Conservation (phyloP, 495 filamentous ascomycete genomes). For the Venustampulla echinocandica region DNA sequence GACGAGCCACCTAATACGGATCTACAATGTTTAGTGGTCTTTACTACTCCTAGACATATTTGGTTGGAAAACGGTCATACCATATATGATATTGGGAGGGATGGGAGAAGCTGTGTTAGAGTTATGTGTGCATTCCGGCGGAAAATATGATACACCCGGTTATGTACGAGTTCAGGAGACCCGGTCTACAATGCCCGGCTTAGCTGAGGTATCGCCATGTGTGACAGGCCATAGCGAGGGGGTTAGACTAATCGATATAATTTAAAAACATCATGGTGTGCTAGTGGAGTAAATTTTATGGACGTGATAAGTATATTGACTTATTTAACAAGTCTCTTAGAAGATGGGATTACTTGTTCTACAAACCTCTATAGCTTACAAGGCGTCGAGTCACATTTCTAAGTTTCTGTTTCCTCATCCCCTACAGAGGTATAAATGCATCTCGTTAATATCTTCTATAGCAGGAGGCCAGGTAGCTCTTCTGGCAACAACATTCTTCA, state of each 20-base stretch:
- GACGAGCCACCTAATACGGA: not conserved
- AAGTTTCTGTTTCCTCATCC: not conserved
- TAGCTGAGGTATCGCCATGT: not conserved
- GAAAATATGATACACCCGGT: not conserved
- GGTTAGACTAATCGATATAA: constrained; percentile 5
- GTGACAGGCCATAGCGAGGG: not conserved
- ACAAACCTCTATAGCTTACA: too few species aligned
- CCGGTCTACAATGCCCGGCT: not conserved
- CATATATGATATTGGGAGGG: not conserved
- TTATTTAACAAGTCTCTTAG: not conserved
- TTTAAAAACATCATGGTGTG: constrained; percentile 42
- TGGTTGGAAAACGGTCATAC: constrained; percentile 1
- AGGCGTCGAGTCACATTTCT: not conserved
- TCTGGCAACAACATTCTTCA: too few species aligned
- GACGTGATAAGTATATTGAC: not conserved
- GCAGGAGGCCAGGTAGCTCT: too few species aligned
- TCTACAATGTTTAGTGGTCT: not conserved
- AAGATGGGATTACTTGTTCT: too few species aligned
- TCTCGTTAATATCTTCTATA: too few species aligned
- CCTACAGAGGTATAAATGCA: not conserved
- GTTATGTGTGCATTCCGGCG: not conserved
- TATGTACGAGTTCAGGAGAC: constrained; percentile 11
- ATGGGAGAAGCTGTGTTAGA: not conserved
- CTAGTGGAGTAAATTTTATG: not conserved
- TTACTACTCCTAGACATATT: not conserved